A percentile compares a stretch with the other conserved stretches of the same genome.
Evolutionary conservation across 2,329 filamentous ascomycete genomes (phyloP).

Genomic region (Aspergillus sp.): DNA sequence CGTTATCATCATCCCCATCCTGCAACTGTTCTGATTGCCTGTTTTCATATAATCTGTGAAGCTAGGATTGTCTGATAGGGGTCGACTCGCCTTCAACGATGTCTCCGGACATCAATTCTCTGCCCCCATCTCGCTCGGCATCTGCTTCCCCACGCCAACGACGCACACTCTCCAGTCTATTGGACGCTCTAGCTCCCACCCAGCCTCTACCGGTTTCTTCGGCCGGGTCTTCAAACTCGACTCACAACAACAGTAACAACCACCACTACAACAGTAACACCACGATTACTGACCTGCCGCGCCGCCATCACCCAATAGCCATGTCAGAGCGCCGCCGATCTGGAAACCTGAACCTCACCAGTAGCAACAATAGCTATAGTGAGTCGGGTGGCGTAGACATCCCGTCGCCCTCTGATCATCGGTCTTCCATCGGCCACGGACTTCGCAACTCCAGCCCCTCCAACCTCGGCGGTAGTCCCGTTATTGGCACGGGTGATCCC

Average conservation of each 20-base stretch:
- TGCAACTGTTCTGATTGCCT: neutral
- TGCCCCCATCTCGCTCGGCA: conserved; percentile 57
- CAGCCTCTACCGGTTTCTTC: conserved; percentile 5
- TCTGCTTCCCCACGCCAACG: conserved; percentile 39
- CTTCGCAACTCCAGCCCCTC: conserved; percentile 45
- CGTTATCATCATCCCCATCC: neutral
- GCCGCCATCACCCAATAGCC: conserved; percentile 37
- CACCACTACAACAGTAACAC: conserved; percentile 59
- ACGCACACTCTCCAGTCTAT: conserved; percentile 40
- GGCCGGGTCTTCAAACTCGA: conserved; percentile 7
- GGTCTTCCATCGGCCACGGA: conserved; percentile 38
- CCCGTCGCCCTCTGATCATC: conserved; percentile 35
- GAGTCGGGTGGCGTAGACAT: conserved; percentile 35
- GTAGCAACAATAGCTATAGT: conserved; percentile 19
- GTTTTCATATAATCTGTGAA: neutral
- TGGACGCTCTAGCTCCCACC: conserved; percentile 61
- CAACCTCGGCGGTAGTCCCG: conserved; percentile 43
- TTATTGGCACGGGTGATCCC: conserved; percentile 46
- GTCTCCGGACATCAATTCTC: conserved; percentile 73
- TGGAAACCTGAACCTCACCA: conserved; percentile 41
- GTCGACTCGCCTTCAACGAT: conserved; percentile 41
- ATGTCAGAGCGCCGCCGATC: conserved; percentile 47
- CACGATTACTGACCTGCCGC: conserved; percentile 69
- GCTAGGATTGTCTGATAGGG: neutral
- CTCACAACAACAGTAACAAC: conserved; percentile 17